Evolutionary conservation across 306 rosid species (phyloP).

Genomic region (Mimosa pudica): DNA sequence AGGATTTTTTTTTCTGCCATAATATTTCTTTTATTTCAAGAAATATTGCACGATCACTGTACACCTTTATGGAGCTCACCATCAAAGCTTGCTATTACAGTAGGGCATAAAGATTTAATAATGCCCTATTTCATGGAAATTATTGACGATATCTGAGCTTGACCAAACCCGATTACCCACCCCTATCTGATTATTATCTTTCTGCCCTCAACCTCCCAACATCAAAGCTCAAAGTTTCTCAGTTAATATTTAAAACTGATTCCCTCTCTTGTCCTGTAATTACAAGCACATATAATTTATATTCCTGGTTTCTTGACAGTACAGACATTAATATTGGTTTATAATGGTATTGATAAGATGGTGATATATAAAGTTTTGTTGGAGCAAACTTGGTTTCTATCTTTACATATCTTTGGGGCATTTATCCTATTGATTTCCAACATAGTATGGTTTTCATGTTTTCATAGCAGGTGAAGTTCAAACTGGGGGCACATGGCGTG

Average conservation of each 20-base stretch:
- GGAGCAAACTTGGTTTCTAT: conserved; percentile 26
- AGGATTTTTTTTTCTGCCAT: background rate
- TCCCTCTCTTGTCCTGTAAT: background rate
- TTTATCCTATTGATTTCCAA: conserved; percentile 17
- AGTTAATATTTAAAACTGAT: background rate
- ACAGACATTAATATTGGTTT: conserved; percentile 5
- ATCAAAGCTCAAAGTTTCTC: background rate
- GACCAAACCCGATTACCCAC: conserved; percentile 1
- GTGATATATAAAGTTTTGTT: conserved; percentile 25
- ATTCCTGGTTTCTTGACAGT: conserved; percentile 7
- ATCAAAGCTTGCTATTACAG: background rate
- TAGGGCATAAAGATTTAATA: background rate
- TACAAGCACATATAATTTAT: background rate
- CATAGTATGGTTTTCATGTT: conserved; percentile 8
- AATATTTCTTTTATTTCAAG: background rate
- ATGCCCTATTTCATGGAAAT: conserved; percentile 1
- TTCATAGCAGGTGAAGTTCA: conserved; percentile 51
- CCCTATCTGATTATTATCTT: background rate
- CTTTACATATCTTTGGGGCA: background rate
- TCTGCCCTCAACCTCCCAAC: background rate
- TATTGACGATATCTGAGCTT: background rate
- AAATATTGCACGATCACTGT: background rate
- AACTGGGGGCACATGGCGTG: conserved; percentile 76
- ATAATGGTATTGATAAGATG: conserved; percentile 32
- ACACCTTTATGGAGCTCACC: conserved; percentile 6